These are phyloP conservation scores for Syzygium aqueum DNA, from an alignment of 345 rosid species.

Conservation along the genomic window DNA sequence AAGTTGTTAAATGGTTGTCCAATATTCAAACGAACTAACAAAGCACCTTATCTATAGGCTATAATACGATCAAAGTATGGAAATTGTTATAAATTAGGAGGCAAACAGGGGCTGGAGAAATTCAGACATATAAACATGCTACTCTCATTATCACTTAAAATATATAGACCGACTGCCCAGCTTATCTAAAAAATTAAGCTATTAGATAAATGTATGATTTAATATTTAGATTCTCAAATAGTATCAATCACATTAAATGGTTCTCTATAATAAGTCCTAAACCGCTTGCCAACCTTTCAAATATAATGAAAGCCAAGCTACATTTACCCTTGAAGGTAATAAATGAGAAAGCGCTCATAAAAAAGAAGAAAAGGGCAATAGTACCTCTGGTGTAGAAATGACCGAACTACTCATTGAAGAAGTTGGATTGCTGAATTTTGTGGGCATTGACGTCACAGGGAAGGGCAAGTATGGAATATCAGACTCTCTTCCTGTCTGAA, in stretches of 20 bases:
- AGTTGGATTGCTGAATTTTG: constrained; percentile 52
- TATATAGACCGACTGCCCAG: not conserved
- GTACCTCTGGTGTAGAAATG: constrained; percentile 78
- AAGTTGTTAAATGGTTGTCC: not conserved
- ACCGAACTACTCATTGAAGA: constrained; percentile 65
- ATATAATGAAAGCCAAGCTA: not conserved
- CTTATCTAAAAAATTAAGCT: not conserved
- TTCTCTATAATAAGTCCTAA: not conserved
- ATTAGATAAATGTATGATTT: not conserved
- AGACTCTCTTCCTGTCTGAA: constrained; percentile 67
- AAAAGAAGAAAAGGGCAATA: not conserved
- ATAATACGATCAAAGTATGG: not conserved
- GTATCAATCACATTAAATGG: not conserved
- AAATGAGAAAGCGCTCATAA: not conserved
- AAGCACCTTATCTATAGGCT: not conserved
- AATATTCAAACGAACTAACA: not conserved
- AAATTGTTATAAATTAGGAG: not conserved
- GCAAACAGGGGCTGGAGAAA: not conserved
- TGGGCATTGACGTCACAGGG: constrained; percentile 48
- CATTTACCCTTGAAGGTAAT: not conserved
- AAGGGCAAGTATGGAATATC: constrained; percentile 82
- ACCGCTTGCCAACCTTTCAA: not conserved
- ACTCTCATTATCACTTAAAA: not conserved
- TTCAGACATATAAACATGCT: not conserved
- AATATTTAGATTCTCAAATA: not conserved